Percentiles rank a stretch among this genome's conserved stretches.
Evolutionary conservation across 208 protist species (phyloP).

Genomic region (Borovskyia barvae): DNA sequence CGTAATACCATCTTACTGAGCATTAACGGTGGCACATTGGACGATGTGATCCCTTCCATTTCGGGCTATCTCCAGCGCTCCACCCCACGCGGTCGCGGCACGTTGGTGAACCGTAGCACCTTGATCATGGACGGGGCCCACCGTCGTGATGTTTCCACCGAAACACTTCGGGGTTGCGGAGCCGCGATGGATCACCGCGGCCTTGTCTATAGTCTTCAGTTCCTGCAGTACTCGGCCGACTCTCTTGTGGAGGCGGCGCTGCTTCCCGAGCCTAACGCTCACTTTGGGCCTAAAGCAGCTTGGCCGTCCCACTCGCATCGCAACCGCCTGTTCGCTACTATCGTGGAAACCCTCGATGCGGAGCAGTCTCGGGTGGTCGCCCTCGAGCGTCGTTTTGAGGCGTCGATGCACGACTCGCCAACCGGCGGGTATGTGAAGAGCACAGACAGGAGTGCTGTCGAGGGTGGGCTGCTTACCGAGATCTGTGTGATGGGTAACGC

Average conservation of each 20-base stretch:
- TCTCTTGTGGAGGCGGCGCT: slow-evolving; percentile 66
- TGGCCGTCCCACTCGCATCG: slow-evolving; percentile 22
- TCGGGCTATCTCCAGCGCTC: slow-evolving; percentile 50
- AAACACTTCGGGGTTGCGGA: slow-evolving; percentile 66
- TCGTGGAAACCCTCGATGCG: slow-evolving; percentile 48
- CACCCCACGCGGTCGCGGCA: slow-evolving; percentile 21
- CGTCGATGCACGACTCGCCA: slow-evolving; percentile 18
- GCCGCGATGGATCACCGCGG: slow-evolving; percentile 65
- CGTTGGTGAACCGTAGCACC: slow-evolving; percentile 11
- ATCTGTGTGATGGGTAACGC: slow-evolving; percentile 20
- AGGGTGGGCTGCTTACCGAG: slow-evolving; percentile 27
- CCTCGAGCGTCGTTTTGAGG: slow-evolving; percentile 35
- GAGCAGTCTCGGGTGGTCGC: slow-evolving; percentile 3
- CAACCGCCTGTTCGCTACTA: slow-evolving; percentile 54
- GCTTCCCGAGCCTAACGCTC: slow-evolving; percentile 29
- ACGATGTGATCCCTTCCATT: slow-evolving; percentile 67
- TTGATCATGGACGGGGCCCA: slow-evolving; percentile 13
- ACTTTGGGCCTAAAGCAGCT: slow-evolving; percentile 35
- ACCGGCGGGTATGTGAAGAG: slow-evolving; percentile 29
- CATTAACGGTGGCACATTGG: slow-evolving; percentile 69
- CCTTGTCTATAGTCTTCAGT: slow-evolving; percentile 75
- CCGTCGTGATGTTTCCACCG: slow-evolving; percentile 65
- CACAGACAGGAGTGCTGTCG: slow-evolving; percentile 9
- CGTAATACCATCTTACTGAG: slow-evolving; percentile 38
- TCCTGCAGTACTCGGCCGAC: slow-evolving; percentile 46